Conservation (phyloP, 2,329 filamentous ascomycete genomes). For the Thermothelomyces thermophilus region DNA sequence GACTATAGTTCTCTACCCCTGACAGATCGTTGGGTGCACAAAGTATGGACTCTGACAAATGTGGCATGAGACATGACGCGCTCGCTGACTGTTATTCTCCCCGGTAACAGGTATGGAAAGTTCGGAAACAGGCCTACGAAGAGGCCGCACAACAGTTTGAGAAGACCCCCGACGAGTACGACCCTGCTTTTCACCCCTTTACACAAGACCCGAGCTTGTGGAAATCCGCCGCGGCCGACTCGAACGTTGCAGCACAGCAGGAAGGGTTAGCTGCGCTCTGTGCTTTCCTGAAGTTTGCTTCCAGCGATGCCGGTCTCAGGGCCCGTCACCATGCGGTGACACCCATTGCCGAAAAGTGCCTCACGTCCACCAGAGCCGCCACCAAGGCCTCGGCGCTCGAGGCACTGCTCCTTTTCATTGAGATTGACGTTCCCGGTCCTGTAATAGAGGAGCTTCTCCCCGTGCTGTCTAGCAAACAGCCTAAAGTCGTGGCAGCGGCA, state of each 20-base stretch:
- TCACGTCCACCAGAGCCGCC: slow-evolving; percentile 78
- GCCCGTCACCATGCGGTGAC: slow-evolving; percentile 69
- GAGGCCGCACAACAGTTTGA: slow-evolving; percentile 84
- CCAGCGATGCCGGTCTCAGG: slow-evolving; percentile 68
- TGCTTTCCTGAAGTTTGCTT: slow-evolving; percentile 87
- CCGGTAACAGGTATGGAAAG: slow-evolving; percentile 74
- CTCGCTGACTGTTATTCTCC: not conserved
- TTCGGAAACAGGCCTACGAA: slow-evolving; percentile 90
- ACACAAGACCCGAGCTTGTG: slow-evolving; percentile 76
- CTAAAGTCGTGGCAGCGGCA: slow-evolving; percentile 71
- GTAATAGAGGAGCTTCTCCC: slow-evolving; percentile 88
- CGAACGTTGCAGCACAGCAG: slow-evolving; percentile 93
- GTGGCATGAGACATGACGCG: not conserved
- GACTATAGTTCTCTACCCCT: slow-evolving; percentile 75
- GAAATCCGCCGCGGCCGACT: slow-evolving; percentile 89
- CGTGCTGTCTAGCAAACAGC: slow-evolving; percentile 77
- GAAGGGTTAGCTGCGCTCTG: slow-evolving; percentile 84
- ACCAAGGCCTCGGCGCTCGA: slow-evolving; percentile 85
- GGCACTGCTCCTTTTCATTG: slow-evolving; percentile 79
- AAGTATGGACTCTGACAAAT: slow-evolving; percentile 42
- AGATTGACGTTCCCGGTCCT: slow-evolving; percentile 77
- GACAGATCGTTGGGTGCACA: slow-evolving; percentile 75
- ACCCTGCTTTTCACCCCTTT: slow-evolving; percentile 82
- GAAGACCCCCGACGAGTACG: slow-evolving; percentile 73
- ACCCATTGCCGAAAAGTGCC: slow-evolving; percentile 83